These are phyloP conservation scores for Saccharomycopsis guyanensis DNA, from an alignment of 805 yeast genomes.

Conservation along the genomic window DNA sequence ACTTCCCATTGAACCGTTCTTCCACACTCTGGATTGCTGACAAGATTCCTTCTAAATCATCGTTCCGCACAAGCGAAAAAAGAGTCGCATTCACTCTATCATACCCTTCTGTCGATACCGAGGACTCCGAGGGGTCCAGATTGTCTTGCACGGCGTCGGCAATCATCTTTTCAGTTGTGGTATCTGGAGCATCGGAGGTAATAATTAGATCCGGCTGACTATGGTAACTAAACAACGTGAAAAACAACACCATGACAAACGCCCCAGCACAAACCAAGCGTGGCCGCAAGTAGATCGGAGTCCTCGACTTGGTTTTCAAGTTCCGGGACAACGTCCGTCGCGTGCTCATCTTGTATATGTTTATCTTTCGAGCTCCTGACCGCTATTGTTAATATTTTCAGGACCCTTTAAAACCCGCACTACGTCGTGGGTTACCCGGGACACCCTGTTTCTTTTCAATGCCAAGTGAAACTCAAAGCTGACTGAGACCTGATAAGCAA, in stretches of 20 bases:
- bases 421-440: no score
- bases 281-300: neutral
- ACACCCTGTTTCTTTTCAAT: neutral
- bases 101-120: no score
- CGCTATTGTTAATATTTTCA: no score
- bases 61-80: slow-evolving; percentile 69
- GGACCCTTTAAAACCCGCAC: no score
- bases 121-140: neutral
- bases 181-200: no score
- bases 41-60: slow-evolving; percentile 54
- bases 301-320: neutral
- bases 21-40: slow-evolving; percentile 70
- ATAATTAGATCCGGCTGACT: neutral
- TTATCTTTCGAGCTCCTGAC: no score
- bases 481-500: no score
- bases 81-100: slow-evolving; percentile 66
- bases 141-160: no score
- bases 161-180: no score
- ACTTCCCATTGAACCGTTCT: slow-evolving; percentile 78
- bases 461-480: neutral
- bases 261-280: neutral
- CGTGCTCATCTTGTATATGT: neutral
- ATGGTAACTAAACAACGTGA: neutral
- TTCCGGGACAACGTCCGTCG: neutral
- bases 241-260: neutral